Conservation (phyloP, 2,329 filamentous ascomycete genomes). For the Calonectria ilicicola region DNA sequence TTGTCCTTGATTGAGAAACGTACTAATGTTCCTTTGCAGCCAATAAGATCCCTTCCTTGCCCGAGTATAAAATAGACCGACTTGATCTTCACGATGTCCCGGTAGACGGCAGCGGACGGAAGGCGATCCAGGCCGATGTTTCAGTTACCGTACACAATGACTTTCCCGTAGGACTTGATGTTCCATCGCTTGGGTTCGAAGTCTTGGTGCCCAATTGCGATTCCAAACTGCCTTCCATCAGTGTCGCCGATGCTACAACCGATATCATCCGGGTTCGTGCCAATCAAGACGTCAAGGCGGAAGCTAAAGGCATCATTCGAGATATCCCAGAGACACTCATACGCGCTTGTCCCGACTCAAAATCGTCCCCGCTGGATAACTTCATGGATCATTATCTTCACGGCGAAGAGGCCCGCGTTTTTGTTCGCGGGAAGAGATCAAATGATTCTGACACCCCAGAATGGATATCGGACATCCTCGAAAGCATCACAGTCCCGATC, state of each 20-base stretch:
- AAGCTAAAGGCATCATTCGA: slow-evolving; percentile 78
- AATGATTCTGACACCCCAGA: slow-evolving; percentile 76
- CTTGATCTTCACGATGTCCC: slow-evolving; percentile 83
- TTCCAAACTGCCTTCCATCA: slow-evolving; percentile 77
- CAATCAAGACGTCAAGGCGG: slow-evolving; percentile 73
- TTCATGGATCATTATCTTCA: slow-evolving; percentile 86
- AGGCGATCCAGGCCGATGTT: slow-evolving; percentile 84
- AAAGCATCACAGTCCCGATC: slow-evolving; percentile 84
- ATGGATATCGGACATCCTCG: slow-evolving; percentile 86
- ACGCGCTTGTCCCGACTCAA: slow-evolving; percentile 78
- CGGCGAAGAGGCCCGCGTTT: slow-evolving; percentile 82
- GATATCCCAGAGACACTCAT: slow-evolving; percentile 81
- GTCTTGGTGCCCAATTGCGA: slow-evolving; percentile 87
- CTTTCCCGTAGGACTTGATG: slow-evolving; percentile 80
- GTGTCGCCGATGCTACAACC: slow-evolving; percentile 81
- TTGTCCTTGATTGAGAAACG: slow-evolving; percentile 30
- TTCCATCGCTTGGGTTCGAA: slow-evolving; percentile 86
- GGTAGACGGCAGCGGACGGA: slow-evolving; percentile 58
- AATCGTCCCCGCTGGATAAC: slow-evolving; percentile 85
- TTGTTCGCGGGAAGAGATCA: slow-evolving; percentile 81
- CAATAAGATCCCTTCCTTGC: slow-evolving; percentile 79
- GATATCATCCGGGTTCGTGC: slow-evolving; percentile 75
- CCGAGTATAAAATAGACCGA: slow-evolving; percentile 84
- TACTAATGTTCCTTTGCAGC: slow-evolving; percentile 59
- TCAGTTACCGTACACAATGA: slow-evolving; percentile 79